These are phyloP conservation scores for Kurtzmaniella cleridarum DNA, from an alignment of 805 yeast species.

Conservation along the genomic window DNA sequence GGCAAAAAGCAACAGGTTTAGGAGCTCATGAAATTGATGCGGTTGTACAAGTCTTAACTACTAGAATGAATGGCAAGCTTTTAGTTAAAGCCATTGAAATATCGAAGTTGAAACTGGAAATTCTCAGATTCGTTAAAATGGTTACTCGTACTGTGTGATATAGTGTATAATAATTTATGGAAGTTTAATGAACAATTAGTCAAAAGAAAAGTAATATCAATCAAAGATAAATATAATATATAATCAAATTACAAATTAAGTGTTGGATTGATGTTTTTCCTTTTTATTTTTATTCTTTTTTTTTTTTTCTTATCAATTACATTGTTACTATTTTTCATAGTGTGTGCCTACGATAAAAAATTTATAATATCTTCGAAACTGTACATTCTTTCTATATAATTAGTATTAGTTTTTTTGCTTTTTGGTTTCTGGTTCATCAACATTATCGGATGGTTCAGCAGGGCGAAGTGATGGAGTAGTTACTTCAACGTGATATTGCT, in stretches of 20 bases:
- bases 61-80: slow-evolving; percentile 37
- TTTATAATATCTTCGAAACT: not conserved
- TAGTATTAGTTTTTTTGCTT: slow-evolving; percentile 24
- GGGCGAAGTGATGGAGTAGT: slow-evolving; percentile 26
- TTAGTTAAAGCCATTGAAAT: slow-evolving; percentile 33
- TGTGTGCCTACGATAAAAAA: not conserved
- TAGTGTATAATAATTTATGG: not conserved
- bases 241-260: too few species aligned
- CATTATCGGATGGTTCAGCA: slow-evolving; percentile 12
- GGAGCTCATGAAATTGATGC: slow-evolving; percentile 28
- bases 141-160: slow-evolving; percentile 23
- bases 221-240: not conserved
- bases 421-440: slow-evolving; percentile 32
- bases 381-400: not conserved
- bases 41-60: slow-evolving; percentile 30
- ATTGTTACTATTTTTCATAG: too few species aligned
- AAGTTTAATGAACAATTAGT: not conserved
- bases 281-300: not conserved
- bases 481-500: slow-evolving; percentile 45
- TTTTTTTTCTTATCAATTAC: too few species aligned
- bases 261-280: not conserved
- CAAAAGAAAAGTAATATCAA: not conserved
- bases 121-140: slow-evolving; percentile 39
- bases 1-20: slow-evolving; percentile 35
- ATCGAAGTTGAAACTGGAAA: slow-evolving; percentile 31